A percentile compares a stretch with the other conserved stretches of the same genome.
These are phyloP conservation scores for Ceriops decandra DNA, from an alignment of 345 rosid genomes.

Conservation along the genomic window DNA sequence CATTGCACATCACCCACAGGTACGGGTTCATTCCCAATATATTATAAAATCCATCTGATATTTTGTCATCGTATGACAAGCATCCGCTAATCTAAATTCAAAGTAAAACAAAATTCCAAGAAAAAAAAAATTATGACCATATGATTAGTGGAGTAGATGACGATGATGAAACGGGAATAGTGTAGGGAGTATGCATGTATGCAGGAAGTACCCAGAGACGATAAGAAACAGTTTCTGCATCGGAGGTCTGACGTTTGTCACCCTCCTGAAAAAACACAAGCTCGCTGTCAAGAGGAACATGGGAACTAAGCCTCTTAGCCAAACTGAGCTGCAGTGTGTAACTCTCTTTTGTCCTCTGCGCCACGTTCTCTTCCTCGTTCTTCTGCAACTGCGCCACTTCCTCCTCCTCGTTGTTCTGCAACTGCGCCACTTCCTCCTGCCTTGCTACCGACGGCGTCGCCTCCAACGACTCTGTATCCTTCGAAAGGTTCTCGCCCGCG, in stretches of 20 bases:
- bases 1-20: constrained; percentile 93
- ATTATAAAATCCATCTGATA: constrained; percentile 88
- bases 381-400: constrained; percentile 32
- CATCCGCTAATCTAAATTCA: constrained; percentile 72
- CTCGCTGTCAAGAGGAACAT: constrained; percentile 53
- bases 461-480: constrained; percentile 27
- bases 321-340: constrained; percentile 70
- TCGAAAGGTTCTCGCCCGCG: constrained; percentile 52
- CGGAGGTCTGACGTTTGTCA: constrained; percentile 26
- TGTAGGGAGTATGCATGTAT: background rate
- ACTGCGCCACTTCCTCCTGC: constrained; percentile 30
- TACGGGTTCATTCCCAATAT: constrained; percentile 91
- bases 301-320: constrained; percentile 67
- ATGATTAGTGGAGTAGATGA: background rate
- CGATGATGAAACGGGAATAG: background rate
- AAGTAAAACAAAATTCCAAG: background rate
- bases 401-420: constrained; percentile 19
- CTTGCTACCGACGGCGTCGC: constrained; percentile 1
- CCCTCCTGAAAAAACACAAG: constrained; percentile 36
- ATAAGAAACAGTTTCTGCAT: constrained; percentile 64
- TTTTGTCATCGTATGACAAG: constrained; percentile 79
- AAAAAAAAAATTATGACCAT: background rate
- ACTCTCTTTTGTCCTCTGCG: constrained; percentile 49
- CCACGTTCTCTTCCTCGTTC: constrained; percentile 28
- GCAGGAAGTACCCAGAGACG: constrained; percentile 70